These are phyloP conservation scores for Aspergillus jensenii DNA, from an alignment of 2,329 filamentous ascomycete species.

Conservation along the genomic window DNA sequence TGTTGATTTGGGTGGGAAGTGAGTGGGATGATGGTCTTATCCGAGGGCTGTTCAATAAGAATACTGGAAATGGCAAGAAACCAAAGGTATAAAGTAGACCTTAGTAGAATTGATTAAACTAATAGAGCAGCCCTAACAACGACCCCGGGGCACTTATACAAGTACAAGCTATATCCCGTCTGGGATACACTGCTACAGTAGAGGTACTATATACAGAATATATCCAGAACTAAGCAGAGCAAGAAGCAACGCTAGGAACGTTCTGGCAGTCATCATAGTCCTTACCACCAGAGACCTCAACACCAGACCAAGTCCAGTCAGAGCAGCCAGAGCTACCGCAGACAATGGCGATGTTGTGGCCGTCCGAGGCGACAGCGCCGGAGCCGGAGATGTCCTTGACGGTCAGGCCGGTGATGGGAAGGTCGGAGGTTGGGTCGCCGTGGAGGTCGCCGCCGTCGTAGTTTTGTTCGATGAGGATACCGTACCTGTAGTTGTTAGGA, in stretches of 20 bases:
- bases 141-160: too few relatives aligned
- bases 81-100: too few relatives aligned
- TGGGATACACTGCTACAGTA: too few relatives aligned
- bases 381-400: slow-evolving; percentile 37
- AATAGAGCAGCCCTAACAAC: too few relatives aligned
- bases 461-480: slow-evolving; percentile 60
- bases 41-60: too few relatives aligned
- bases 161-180: too few relatives aligned
- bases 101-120: too few relatives aligned
- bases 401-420: slow-evolving; percentile 43
- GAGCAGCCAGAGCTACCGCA: slow-evolving; percentile 55
- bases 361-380: slow-evolving; percentile 32
- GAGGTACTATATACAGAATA: too few relatives aligned
- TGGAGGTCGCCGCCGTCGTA: slow-evolving; percentile 51
- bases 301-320: slow-evolving; percentile 54
- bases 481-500: slow-evolving; percentile 33
- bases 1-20: too few relatives aligned
- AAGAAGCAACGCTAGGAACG: slow-evolving; percentile 39
- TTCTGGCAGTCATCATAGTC: slow-evolving; percentile 38
- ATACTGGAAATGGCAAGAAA: too few relatives aligned
- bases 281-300: slow-evolving; percentile 54
- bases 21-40: too few relatives aligned
- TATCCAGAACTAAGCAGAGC: slow-evolving; percentile 9
- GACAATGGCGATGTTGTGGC: slow-evolving; percentile 43
- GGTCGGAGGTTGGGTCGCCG: slow-evolving; percentile 37